Evolutionary conservation across 176 grass and related monocot species (phyloP).

Genomic region (Triticum monococcum): DNA sequence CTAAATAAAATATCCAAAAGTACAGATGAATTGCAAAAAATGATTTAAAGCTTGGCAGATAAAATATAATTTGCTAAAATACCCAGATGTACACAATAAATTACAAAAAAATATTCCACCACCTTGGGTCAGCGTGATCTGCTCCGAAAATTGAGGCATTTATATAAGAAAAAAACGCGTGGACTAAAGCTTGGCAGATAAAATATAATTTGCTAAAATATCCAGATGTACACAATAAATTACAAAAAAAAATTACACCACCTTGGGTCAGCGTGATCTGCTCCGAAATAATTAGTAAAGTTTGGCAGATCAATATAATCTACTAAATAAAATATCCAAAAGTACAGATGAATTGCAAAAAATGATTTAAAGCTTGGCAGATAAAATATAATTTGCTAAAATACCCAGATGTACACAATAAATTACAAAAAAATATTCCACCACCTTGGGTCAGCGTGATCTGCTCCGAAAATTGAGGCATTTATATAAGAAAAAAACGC

Average conservation of each 20-base stretch:
- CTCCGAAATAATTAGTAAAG: too few relatives aligned
- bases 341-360: too few relatives aligned
- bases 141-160: not conserved
- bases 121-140: not conserved
- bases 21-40: too few relatives aligned
- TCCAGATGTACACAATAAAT: not conserved
- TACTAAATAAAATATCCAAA: too few relatives aligned
- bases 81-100: not conserved
- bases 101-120: too few relatives aligned
- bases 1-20: too few relatives aligned
- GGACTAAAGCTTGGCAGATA: not conserved
- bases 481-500: not conserved
- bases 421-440: not conserved
- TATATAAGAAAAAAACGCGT: slow-evolving; percentile 10
- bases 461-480: not conserved
- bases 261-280: not conserved
- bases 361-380: not conserved
- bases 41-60: not conserved
- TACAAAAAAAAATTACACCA: too few relatives aligned
- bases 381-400: not conserved
- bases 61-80: not conserved
- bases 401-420: not conserved
- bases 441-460: not conserved
- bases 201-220: not conserved
- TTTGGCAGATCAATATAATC: too few relatives aligned